Base-by-base conservation (phyloP, 2,329 filamentous ascomycete genomes). In the Biscogniauxia marginata region DNA sequence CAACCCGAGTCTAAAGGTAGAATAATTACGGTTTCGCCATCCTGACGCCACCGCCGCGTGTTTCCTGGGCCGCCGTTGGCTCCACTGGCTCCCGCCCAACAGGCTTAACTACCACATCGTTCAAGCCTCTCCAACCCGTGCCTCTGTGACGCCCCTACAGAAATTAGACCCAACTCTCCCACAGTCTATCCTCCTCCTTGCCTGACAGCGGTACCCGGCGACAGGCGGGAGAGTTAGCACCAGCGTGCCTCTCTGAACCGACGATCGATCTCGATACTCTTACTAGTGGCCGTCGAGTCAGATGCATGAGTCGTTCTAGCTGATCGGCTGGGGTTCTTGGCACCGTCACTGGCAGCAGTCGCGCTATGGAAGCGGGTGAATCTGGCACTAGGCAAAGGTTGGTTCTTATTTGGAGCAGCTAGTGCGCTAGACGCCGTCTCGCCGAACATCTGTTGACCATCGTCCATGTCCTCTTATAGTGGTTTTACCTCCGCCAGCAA, bases 301-400 rank as follows among this genome's bases (percentile, higher is more conserved):
- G 68, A 71, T 71, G 67, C 66, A 69, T 68, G 58, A 65, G 64
- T 65, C 55, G 61, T 65, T 56, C 56, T 69, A 68, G 62, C 57
- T 64, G 58, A 63, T 53, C 65, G 63, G 67, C 64, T 67, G 68
- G 69, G 68, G 67, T 57, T 67, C 63, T 67, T 66, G 68, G 68
- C 61, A 70, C 58, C 62, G 62, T 61, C 57, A 65, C 63, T 66
- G 68, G 65, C 59, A 67, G 65, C 58, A 66, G 66, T 70, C 65
- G 67, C 67, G 70, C 67, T 70, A 72, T 72, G 70, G 70, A 72
- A 67, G 60, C 66, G 66, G 70, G 68, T 67, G 68, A 69, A 68
- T 70, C 69, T 68, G 67, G 68, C 60, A 65, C 65, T 67, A 72
- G 69, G 68, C 69, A 70, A 70, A 72, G 70, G 70, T 71, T 61